Conservation (phyloP, 495 filamentous ascomycete genomes). For the Lasiosphaeriaceae sp. region DNA sequence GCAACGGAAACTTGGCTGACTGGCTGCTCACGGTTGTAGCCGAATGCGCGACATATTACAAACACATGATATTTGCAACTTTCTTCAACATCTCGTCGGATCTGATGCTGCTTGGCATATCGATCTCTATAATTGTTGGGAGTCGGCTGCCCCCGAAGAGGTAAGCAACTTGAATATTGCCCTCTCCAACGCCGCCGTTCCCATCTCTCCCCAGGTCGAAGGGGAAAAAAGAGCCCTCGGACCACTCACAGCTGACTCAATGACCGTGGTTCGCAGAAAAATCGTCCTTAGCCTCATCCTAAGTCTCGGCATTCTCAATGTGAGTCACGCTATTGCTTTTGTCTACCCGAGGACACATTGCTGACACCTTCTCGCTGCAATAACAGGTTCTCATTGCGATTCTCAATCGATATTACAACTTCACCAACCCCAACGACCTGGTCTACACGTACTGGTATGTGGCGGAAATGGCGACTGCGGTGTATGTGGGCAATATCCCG, state of each 20-base stretch:
- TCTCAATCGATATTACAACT: conserved; percentile 45
- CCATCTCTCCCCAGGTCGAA: too few species aligned
- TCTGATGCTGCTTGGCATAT: conserved; percentile 42
- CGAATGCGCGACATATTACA: conserved; percentile 43
- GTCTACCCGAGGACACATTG: too few species aligned
- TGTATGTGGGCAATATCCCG: conserved; percentile 48
- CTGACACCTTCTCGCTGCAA: conserved; percentile 7
- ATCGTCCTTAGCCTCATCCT: conserved; percentile 40
- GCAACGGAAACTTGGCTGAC: too few species aligned
- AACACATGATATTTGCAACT: conserved; percentile 44
- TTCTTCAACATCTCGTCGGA: conserved; percentile 51
- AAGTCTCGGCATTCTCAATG: conserved; percentile 30
- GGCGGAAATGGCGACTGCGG: conserved; percentile 41
- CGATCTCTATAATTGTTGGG: conserved; percentile 37
- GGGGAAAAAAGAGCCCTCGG: too few species aligned
- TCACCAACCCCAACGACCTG: conserved; percentile 36
- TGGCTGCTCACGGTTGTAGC: conserved; percentile 19
- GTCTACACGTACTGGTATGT: conserved; percentile 51
- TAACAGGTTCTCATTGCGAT: conserved; percentile 45
- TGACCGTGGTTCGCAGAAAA: conserved; percentile 24
- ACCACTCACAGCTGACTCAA: not conserved
- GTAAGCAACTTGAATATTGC: too few species aligned
- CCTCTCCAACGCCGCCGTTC: too few species aligned
- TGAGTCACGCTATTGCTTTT: too few species aligned
- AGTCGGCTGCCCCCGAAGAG: conserved; percentile 35